phyloP scores from a whole-genome alignment of 345 rosid genomes.

The Triadica sebifera region DNA sequence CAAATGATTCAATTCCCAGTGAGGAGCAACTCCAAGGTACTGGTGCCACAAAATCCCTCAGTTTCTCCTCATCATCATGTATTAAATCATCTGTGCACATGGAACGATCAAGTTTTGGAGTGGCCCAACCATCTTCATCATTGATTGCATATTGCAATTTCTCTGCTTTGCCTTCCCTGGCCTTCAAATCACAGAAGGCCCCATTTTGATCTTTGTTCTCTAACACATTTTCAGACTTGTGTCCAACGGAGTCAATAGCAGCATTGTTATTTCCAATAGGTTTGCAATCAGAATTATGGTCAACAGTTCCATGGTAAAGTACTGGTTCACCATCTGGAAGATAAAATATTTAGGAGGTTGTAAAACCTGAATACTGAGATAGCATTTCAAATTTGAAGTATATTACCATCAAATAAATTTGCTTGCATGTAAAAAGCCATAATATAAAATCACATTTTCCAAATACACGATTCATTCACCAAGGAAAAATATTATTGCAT shows the following conservation, averaged over 20 bases:
- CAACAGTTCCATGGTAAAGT: slow-evolving; percentile 35
- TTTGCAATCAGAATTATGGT: slow-evolving; percentile 34
- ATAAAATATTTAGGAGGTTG: slow-evolving; percentile 11
- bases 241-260: slow-evolving; percentile 33
- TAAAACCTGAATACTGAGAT: slow-evolving; percentile 10
- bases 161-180: slow-evolving; percentile 25
- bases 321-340: slow-evolving; percentile 55
- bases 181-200: slow-evolving; percentile 20
- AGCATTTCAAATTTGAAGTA: not conserved
- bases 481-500: not conserved
- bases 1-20: slow-evolving; percentile 25
- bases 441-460: not conserved
- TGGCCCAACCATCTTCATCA: slow-evolving; percentile 28
- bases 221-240: slow-evolving; percentile 32
- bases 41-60: slow-evolving; percentile 17
- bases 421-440: not conserved
- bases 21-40: slow-evolving; percentile 19
- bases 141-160: slow-evolving; percentile 13
- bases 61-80: slow-evolving; percentile 24
- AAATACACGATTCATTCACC: not conserved
- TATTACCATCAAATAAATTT: not conserved
- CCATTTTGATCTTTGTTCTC: slow-evolving; percentile 29
- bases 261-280: slow-evolving; percentile 32
- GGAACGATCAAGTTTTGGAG: slow-evolving; percentile 23
- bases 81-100: slow-evolving; percentile 17